Conservation (phyloP, 352 stramenopile genomes). For the Aphanomyces astaci region DNA sequence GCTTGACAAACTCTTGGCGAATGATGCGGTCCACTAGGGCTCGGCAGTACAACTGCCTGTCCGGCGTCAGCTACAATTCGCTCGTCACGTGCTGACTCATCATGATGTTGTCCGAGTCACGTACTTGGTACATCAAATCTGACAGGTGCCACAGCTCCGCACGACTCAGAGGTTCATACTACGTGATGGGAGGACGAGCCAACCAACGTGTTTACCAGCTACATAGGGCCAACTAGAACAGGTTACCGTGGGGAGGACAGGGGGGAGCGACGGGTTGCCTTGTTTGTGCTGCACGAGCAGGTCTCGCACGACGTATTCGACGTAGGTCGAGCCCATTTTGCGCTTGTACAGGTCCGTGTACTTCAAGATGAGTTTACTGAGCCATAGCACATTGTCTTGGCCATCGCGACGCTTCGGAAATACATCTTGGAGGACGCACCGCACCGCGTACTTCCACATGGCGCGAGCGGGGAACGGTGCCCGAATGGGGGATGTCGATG, state of each 20-base stretch:
- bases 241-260: background rate
- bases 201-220: background rate
- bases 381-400: background rate
- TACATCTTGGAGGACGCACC: conserved; percentile 36
- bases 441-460: conserved; percentile 63
- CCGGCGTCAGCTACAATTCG: conserved; percentile 1
- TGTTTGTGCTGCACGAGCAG: background rate
- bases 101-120: background rate
- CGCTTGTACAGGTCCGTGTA: conserved; percentile 60
- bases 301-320: background rate
- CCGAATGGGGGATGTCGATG: background rate
- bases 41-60: conserved; percentile 10
- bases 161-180: conserved; percentile 32
- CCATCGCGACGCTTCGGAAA: background rate
- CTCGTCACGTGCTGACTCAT: background rate
- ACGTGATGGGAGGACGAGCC: background rate
- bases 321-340: conserved; percentile 18
- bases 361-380: conserved; percentile 9
- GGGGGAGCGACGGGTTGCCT: background rate
- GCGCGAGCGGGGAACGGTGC: conserved; percentile 22
- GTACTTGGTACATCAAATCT: conserved; percentile 44
- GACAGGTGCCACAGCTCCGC: conserved; percentile 58
- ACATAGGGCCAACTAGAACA: too few relatives aligned
- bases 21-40: conserved; percentile 10
- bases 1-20: conserved; percentile 12